These are phyloP conservation scores for Lactarius hengduanensis DNA, from an alignment of 768 basidiomycete species.

Conservation along the genomic window DNA sequence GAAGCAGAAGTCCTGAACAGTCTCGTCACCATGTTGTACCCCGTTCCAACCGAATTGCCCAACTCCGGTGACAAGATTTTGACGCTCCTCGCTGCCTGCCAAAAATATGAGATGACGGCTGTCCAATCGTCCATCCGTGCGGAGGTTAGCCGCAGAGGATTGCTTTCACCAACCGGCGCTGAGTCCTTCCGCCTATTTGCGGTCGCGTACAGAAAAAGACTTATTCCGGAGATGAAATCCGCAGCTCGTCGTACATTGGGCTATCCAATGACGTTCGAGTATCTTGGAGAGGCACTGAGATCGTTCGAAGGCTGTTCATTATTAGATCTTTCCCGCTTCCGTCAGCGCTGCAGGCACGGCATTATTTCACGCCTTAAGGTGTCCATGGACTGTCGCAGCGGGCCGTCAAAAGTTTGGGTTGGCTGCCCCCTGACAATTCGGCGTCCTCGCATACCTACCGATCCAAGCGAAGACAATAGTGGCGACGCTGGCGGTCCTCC, in stretches of 20 bases:
- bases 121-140: conserved; percentile 9
- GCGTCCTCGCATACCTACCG: no score
- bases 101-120: conserved; percentile 15
- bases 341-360: not conserved
- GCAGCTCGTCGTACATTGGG: not conserved
- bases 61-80: not conserved
- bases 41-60: not conserved
- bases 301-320: not conserved
- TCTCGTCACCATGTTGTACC: conserved; percentile 10
- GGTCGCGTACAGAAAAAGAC: not conserved
- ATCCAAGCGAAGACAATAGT: not conserved
- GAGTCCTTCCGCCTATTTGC: conserved; percentile 12
- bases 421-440: not conserved
- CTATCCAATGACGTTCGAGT: not conserved
- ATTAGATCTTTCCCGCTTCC: not conserved
- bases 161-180: not conserved
- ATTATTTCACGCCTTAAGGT: not conserved
- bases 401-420: not conserved
- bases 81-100: conserved; percentile 4
- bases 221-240: conserved; percentile 1
- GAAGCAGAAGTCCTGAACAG: conserved; percentile 9
- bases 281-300: conserved; percentile 24
- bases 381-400: not conserved
- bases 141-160: not conserved
- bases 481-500: not conserved